Evolutionary conservation across 2,329 filamentous ascomycete species (phyloP).

Genomic region (Xylaria sp.): DNA sequence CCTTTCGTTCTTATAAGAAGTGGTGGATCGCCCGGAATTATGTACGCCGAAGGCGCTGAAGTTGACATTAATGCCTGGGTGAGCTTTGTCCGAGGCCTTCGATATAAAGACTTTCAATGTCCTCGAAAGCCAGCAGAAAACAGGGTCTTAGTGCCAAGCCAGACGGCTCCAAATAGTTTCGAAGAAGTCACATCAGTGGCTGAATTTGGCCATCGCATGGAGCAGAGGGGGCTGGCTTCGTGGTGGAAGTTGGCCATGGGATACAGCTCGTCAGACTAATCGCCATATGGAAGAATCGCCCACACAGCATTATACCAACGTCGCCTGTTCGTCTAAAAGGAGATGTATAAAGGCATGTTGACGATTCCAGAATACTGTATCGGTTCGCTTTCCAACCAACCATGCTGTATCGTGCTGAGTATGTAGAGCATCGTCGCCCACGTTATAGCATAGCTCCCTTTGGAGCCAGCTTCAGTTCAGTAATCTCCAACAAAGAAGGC

Average conservation of each 20-base stretch:
- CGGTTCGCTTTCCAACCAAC: background rate
- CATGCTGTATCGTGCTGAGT: background rate
- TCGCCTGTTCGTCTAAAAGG: background rate
- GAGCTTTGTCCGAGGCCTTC: constrained; percentile 67
- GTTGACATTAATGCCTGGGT: constrained; percentile 71
- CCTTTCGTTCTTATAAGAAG: constrained; percentile 73
- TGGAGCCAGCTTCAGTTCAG: background rate
- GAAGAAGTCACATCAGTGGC: constrained; percentile 71
- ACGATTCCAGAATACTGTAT: background rate
- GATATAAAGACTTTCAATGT: constrained; percentile 79
- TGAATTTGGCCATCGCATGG: constrained; percentile 72
- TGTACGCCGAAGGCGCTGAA: constrained; percentile 75
- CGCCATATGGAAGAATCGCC: background rate
- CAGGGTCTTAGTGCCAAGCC: constrained; percentile 30
- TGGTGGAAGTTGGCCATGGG: constrained; percentile 80
- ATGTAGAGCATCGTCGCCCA: background rate
- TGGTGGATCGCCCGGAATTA: constrained; percentile 77
- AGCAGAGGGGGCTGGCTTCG: constrained; percentile 62
- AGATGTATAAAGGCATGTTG: background rate
- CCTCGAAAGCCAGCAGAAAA: constrained; percentile 60
- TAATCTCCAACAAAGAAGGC: background rate
- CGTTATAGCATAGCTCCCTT: background rate
- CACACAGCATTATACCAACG: background rate
- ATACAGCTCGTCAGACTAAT: constrained; percentile 47
- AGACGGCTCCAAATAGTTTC: constrained; percentile 47